phyloP scores from a whole-genome alignment of 805 yeast genomes.

The Pichia kluyveri region DNA sequence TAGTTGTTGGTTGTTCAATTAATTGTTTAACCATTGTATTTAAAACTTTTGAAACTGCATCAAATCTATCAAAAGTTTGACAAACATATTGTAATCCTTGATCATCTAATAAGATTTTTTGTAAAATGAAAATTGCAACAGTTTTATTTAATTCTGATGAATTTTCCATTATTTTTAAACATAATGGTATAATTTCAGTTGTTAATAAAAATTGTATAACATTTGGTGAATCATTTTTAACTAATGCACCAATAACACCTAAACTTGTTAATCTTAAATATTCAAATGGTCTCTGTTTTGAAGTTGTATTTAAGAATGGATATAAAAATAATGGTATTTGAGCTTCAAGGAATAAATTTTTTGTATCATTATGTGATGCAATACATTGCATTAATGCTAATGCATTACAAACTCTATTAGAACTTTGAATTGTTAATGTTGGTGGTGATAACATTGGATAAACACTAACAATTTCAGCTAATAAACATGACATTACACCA shows the following conservation, averaged over 20 bases:
- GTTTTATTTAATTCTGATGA: slow-evolving; percentile 91
- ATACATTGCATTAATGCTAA: slow-evolving; percentile 91
- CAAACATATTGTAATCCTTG: slow-evolving; percentile 87
- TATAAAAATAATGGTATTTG: slow-evolving; percentile 87
- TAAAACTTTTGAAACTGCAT: slow-evolving; percentile 85
- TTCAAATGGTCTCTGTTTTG: slow-evolving; percentile 88
- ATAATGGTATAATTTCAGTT: slow-evolving; percentile 94
- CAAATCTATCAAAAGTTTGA: slow-evolving; percentile 90
- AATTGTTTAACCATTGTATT: slow-evolving; percentile 82
- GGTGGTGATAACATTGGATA: slow-evolving; percentile 89
- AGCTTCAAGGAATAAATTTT: slow-evolving; percentile 76
- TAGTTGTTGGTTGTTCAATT: slow-evolving; percentile 64
- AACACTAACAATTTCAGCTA: slow-evolving; percentile 84
- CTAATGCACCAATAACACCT: slow-evolving; percentile 95
- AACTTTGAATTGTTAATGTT: slow-evolving; percentile 70
- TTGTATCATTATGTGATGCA: slow-evolving; percentile 89
- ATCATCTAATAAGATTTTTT: slow-evolving; percentile 86
- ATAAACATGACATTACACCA: slow-evolving; percentile 88
- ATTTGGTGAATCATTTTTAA: slow-evolving; percentile 91
- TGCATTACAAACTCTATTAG: slow-evolving; percentile 93
- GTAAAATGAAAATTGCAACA: slow-evolving; percentile 93
- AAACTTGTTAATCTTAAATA: slow-evolving; percentile 85
- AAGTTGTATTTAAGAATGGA: slow-evolving; percentile 87
- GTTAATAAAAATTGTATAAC: slow-evolving; percentile 85
- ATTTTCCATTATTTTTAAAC: slow-evolving; percentile 90